A percentile compares a stretch with the other conserved stretches of the same genome.
Conservation (phyloP, 208 protist species). For the Trypanosoma mega region DNA sequence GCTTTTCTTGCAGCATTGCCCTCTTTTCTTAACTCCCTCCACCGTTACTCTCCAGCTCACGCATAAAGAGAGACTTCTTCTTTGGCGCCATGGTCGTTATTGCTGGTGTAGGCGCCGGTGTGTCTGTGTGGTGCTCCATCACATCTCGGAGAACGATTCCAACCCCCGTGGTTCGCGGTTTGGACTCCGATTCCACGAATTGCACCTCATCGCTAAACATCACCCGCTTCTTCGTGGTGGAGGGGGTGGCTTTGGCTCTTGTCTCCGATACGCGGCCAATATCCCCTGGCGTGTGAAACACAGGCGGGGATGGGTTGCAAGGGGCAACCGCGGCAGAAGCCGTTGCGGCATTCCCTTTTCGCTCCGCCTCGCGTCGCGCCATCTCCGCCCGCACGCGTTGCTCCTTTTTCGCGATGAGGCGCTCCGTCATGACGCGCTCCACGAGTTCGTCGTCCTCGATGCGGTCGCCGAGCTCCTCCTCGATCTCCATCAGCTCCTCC, state of each 20-base stretch:
- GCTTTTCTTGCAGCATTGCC: background rate
- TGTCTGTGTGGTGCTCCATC: constrained; percentile 35
- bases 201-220: constrained; percentile 40
- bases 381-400: constrained; percentile 51
- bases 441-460: constrained; percentile 70
- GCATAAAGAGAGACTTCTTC: constrained; percentile 56
- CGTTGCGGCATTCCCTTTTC: background rate
- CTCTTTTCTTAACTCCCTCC: background rate
- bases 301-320: background rate
- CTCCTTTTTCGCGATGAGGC: constrained; percentile 86
- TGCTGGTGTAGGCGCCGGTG: background rate
- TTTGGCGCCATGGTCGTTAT: constrained; percentile 17
- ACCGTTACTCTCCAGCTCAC: constrained; percentile 25
- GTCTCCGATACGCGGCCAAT: constrained; percentile 23
- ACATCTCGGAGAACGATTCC: constrained; percentile 45
- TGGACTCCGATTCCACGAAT: constrained; percentile 8
- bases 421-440: constrained; percentile 74
- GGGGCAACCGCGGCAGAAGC: background rate
- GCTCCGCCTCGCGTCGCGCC: constrained; percentile 3
- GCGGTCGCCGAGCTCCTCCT: constrained; percentile 62
- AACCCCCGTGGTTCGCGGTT: background rate
- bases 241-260: background rate
- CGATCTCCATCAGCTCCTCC: constrained; percentile 77
- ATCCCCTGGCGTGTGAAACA: constrained; percentile 37
- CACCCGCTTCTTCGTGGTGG: constrained; percentile 25